These are phyloP conservation scores for Chaetomiaceae sp. DNA, from an alignment of 2,329 filamentous ascomycete genomes.

Conservation along the genomic window DNA sequence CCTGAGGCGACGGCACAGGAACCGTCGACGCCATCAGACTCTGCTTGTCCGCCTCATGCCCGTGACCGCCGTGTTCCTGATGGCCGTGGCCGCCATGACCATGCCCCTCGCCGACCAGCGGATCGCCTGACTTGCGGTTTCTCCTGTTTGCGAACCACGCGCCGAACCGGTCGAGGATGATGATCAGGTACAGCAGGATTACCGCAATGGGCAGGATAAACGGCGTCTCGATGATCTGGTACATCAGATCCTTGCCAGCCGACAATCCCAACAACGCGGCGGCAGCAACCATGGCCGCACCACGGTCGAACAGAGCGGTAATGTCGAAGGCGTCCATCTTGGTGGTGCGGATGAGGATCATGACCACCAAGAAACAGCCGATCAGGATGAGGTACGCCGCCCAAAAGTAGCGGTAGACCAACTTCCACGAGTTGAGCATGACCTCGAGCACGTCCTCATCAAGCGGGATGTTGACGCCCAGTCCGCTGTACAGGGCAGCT, in stretches of 20 bases:
- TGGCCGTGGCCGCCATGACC: slow-evolving; percentile 1
- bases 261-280: slow-evolving; percentile 9
- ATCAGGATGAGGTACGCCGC: slow-evolving; percentile 14
- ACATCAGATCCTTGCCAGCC: slow-evolving; percentile 11
- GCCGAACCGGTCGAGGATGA: slow-evolving; percentile 15
- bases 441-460: slow-evolving; percentile 8
- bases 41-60: slow-evolving; percentile 1
- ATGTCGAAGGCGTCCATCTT: slow-evolving; percentile 17
- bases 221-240: slow-evolving; percentile 12
- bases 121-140: slow-evolving; percentile 15
- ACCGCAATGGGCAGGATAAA: slow-evolving; percentile 15
- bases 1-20: neutral
- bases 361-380: slow-evolving; percentile 16
- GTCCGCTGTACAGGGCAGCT: slow-evolving; percentile 16
- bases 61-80: neutral
- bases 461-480: slow-evolving; percentile 12
- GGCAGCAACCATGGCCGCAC: slow-evolving; percentile 4
- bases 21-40: neutral
- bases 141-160: slow-evolving; percentile 15
- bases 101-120: slow-evolving; percentile 4
- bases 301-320: slow-evolving; percentile 5
- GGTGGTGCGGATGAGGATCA: slow-evolving; percentile 17
- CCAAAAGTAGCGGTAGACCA: slow-evolving; percentile 23
- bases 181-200: slow-evolving; percentile 14
- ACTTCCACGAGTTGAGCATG: slow-evolving; percentile 22